phyloP scores from a whole-genome alignment of 345 rosid genomes.

The Passiflora organensis region DNA sequence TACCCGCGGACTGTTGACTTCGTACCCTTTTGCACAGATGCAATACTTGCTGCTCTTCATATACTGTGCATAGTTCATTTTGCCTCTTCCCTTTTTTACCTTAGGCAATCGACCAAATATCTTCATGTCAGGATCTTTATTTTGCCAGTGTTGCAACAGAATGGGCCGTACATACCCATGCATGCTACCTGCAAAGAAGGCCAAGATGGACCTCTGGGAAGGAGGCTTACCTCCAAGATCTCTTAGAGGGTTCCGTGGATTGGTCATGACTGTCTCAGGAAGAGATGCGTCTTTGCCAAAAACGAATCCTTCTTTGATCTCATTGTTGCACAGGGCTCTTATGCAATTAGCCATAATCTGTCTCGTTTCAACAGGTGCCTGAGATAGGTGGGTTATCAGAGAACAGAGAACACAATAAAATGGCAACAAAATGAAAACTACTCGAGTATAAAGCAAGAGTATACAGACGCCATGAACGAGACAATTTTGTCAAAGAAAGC shows the following conservation, averaged over 20 bases:
- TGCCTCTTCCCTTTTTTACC: conserved; percentile 51
- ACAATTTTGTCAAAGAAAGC: conserved; percentile 3
- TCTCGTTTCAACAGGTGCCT: conserved; percentile 83
- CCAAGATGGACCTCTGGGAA: conserved; percentile 66
- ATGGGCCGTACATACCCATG: conserved; percentile 83
- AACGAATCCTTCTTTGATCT: conserved; percentile 73
- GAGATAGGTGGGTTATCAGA: conserved; percentile 11
- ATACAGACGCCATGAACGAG: too few relatives aligned
- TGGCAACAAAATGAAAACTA: neutral
- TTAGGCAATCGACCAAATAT: conserved; percentile 58
- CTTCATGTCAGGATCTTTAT: conserved; percentile 84
- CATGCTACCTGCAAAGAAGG: conserved; percentile 90
- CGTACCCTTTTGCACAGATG: conserved; percentile 87
- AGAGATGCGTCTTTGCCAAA: conserved; percentile 89
- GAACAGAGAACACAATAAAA: neutral
- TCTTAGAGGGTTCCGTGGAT: conserved; percentile 50
- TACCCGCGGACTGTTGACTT: conserved; percentile 89
- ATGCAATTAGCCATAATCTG: conserved; percentile 67
- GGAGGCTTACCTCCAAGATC: conserved; percentile 66
- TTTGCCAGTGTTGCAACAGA: conserved; percentile 67
- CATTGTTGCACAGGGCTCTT: conserved; percentile 88
- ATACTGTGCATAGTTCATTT: conserved; percentile 55
- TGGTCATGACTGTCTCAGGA: conserved; percentile 67
- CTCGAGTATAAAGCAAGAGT: too few relatives aligned
- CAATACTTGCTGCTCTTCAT: conserved; percentile 97